Percentiles rank a stretch among this genome's conserved stretches.
phyloP scores from a whole-genome alignment of 768 basidiomycete species.

The Rhizopogon vulgaris region DNA sequence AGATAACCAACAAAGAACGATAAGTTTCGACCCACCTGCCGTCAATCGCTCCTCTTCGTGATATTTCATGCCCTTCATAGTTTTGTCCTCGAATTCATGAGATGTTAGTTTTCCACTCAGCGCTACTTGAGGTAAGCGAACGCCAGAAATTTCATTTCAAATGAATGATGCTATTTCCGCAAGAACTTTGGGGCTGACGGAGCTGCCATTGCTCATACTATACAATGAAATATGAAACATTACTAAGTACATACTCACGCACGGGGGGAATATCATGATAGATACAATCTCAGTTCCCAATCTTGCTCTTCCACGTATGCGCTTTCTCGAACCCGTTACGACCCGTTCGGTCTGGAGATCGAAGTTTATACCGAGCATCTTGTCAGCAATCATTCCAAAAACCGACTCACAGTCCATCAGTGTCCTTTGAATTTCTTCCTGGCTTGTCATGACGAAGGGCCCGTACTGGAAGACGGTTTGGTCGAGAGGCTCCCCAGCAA shows the following conservation, averaged over 20 bases:
- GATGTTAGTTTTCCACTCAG: no score
- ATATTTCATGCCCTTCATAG: no score
- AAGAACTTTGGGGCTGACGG: no score
- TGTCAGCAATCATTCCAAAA: not conserved
- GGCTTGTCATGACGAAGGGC: conserved; percentile 81
- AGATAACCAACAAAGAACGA: no score
- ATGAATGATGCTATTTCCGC: no score
- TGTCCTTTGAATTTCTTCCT: conserved; percentile 76
- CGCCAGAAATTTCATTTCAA: no score
- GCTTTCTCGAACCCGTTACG: conserved; percentile 90
- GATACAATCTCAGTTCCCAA: conserved; percentile 35
- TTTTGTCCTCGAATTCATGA: no score
- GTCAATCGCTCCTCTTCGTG: no score
- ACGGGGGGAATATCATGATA: not conserved
- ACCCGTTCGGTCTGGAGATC: conserved; percentile 54
- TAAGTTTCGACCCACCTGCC: no score
- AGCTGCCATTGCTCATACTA: no score
- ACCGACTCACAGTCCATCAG: conserved; percentile 64
- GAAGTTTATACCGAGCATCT: not conserved
- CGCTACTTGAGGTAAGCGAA: no score
- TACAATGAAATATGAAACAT: no score
- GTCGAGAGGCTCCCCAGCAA: conserved; percentile 84
- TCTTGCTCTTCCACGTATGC: conserved; percentile 80
- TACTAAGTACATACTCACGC: not conserved
- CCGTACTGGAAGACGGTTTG: conserved; percentile 86